Base-by-base conservation (phyloP, 2,329 filamentous ascomycete species). In the Fusarium virguliforme region DNA sequence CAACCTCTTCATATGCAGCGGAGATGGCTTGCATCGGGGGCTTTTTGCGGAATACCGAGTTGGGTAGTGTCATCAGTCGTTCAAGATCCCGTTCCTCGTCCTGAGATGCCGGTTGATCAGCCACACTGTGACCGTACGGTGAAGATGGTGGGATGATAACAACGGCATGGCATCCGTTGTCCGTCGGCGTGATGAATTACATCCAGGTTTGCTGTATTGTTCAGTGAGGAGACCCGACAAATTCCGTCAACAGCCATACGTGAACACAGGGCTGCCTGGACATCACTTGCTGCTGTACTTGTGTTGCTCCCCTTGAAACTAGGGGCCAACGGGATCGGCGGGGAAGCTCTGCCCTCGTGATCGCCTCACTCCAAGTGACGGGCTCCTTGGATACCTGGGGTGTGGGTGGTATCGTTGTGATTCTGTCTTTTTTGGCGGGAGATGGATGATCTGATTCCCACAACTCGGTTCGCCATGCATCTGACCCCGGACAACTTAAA, bases 11-110 rank as follows among this genome's bases (percentile, higher is more conserved):
- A 35, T 64, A 60, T 56, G 40, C 48, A 32, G 43, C 28, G 32
- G 26, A 54, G 22, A 61, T 41, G 50, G 60, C 60, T 61, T 71
- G 55, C 51, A 62, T 57, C 30, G 10, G 69, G 18, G 40, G 34
- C 32, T 46, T 43, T 4, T 51, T 15, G 30, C 60, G 60, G 65
- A 41, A 66, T 59, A 24, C 46, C 55, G 9, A 50, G 46, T 71
- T 65, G 30, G 66, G 68, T 32, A 68, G 32, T 53, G 53, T 63
- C 48, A 59, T 35, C 51, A 55, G 30, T 28, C 32, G 30, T 53
- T 30, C 22, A 43, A 48, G 53, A 62, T 64, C 59, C 32, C 37
- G 43, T 58, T 64, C 54, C 40, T 63, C 46, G 40, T 41, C 51
- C 40, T 40, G 48, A 46, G 28, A 67, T 58, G 53, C 41, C 40